Evolutionary conservation across 2,329 filamentous ascomycete genomes (phyloP).

Genomic region (Pyrenophora tritici-repentis): DNA sequence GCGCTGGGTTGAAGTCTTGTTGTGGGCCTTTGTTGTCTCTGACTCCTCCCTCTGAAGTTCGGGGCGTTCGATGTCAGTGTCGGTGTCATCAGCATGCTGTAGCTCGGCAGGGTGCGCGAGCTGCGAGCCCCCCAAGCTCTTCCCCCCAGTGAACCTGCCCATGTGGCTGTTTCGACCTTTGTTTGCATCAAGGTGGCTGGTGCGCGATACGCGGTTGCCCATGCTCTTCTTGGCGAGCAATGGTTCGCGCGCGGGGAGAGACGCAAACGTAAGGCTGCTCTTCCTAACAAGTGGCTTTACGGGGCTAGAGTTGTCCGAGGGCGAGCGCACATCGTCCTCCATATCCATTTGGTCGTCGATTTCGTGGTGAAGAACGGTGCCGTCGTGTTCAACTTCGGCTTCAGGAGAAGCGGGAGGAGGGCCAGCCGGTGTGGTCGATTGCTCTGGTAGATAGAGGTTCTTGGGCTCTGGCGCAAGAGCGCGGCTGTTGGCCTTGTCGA

Average conservation of each 20-base stretch:
- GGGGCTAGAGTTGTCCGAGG: constrained; percentile 74
- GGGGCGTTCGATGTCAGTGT: constrained; percentile 53
- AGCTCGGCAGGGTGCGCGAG: constrained; percentile 33
- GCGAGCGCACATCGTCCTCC: constrained; percentile 63
- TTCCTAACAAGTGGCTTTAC: constrained; percentile 81
- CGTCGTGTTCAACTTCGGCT: constrained; percentile 25
- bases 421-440: constrained; percentile 29
- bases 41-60: constrained; percentile 51
- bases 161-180: constrained; percentile 72
- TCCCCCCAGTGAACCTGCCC: constrained; percentile 71
- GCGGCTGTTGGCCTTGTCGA: constrained; percentile 32
- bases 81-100: constrained; percentile 60
- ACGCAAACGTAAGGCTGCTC: constrained; percentile 93
- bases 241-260: constrained; percentile 87
- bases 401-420: constrained; percentile 31
- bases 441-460: constrained; percentile 20
- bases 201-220: constrained; percentile 71
- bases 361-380: constrained; percentile 39
- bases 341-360: constrained; percentile 48
- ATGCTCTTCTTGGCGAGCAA: constrained; percentile 83
- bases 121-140: constrained; percentile 63
- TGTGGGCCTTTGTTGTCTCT: constrained; percentile 65
- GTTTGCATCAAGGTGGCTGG: constrained; percentile 73
- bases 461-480: constrained; percentile 32
- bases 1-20: constrained; percentile 90